Percentiles rank a stretch among this genome's conserved stretches.
These are phyloP conservation scores for Fusarium tupiense DNA, from an alignment of 2,329 filamentous ascomycete genomes.

Conservation along the genomic window DNA sequence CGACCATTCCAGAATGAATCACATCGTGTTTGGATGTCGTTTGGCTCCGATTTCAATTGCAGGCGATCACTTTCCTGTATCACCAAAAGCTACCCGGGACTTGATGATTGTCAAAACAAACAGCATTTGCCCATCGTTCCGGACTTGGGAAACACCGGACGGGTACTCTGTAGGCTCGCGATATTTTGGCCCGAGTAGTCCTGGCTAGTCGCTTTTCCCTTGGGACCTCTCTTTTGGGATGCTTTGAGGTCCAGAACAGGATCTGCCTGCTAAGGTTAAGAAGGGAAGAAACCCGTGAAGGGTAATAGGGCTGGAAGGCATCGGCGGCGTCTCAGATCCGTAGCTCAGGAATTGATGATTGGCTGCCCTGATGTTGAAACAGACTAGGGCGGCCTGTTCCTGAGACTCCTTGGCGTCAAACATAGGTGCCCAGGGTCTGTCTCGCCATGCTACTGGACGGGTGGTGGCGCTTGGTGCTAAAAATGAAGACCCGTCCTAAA, in stretches of 20 bases:
- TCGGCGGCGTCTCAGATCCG: conserved; percentile 33
- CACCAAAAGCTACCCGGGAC: conserved; percentile 26
- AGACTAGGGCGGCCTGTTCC: conserved; percentile 29
- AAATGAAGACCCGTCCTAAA: conserved; percentile 30
- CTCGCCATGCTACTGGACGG: conserved; percentile 5
- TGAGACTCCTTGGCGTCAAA: conserved; percentile 34
- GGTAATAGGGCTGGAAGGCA: conserved; percentile 18
- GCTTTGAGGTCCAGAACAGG: not conserved
- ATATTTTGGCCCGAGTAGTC: not conserved
- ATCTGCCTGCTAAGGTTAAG: not conserved
- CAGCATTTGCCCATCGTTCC: not conserved
- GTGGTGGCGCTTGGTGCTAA: conserved; percentile 36
- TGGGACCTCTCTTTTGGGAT: not conserved
- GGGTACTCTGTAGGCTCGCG: not conserved
- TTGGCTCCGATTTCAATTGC: not conserved
- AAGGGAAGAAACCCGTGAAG: not conserved
- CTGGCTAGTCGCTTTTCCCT: not conserved
- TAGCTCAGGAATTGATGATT: conserved; percentile 11
- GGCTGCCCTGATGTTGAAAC: conserved; percentile 45
- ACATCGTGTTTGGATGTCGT: not conserved
- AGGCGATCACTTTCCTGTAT: not conserved
- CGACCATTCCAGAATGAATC: not conserved
- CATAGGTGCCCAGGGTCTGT: not conserved
- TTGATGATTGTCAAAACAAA: not conserved
- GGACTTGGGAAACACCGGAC: not conserved